A percentile compares a stretch with the other conserved stretches of the same genome.
Conservation (phyloP, 441 rosid genomes). For the Jatropha multifida region DNA sequence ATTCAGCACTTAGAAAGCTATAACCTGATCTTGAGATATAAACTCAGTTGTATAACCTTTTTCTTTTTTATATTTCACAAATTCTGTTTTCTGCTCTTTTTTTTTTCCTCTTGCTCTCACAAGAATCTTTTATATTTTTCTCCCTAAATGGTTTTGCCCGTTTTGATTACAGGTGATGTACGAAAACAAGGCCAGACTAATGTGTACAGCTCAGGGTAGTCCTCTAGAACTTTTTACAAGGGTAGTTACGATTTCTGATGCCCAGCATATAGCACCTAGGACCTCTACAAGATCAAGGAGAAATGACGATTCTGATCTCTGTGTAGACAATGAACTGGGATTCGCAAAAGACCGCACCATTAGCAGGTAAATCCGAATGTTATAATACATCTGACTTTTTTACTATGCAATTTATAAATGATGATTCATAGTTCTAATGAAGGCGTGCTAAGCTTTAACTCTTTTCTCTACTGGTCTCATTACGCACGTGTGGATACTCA, state of each 20-base stretch:
- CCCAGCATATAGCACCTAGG: conserved; percentile 71
- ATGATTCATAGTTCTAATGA: neutral
- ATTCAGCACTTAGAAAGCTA: neutral
- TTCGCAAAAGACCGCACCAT: conserved; percentile 96
- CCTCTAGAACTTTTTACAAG: conserved; percentile 71
- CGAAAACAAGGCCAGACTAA: conserved; percentile 75
- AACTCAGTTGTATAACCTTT: neutral
- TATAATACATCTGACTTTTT: neutral
- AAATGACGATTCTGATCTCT: conserved; percentile 73
- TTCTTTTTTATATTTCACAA: neutral
- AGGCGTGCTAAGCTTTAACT: neutral
- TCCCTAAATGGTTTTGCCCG: neutral
- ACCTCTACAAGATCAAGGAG: conserved; percentile 80
- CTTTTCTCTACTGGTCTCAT: neutral
- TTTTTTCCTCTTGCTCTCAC: neutral
- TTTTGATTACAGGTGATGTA: conserved; percentile 74
- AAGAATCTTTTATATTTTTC: neutral
- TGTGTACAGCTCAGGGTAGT: conserved; percentile 89
- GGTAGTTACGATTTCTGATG: conserved; percentile 76
- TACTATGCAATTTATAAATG: neutral
- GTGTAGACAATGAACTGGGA: conserved; percentile 94
- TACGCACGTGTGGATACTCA: neutral
- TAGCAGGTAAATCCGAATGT: conserved; percentile 59
- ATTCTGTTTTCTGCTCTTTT: neutral
- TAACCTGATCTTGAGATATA: neutral